Evolutionary conservation across 257 asterid species (phyloP).

Genomic region (Salvia splendens): DNA sequence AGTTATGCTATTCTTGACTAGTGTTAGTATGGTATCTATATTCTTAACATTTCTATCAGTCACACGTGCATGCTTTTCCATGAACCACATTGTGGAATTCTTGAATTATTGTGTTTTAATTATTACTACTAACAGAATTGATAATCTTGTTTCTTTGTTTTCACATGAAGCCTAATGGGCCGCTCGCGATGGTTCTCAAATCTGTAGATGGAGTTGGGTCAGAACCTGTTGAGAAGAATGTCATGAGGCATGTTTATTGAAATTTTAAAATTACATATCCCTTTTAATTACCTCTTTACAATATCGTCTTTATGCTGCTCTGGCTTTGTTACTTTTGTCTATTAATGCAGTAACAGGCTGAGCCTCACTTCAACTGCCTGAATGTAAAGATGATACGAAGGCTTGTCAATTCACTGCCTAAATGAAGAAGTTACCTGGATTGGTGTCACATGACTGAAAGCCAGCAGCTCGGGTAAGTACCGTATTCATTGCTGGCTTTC

Average conservation of each 20-base stretch:
- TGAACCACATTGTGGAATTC: neutral
- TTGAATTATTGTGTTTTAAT: neutral
- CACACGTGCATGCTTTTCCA: neutral
- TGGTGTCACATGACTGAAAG: constrained; percentile 33
- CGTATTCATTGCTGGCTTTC: constrained; percentile 53
- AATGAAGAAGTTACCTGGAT: constrained; percentile 18
- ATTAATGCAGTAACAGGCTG: no score
- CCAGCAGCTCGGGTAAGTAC: constrained; percentile 56
- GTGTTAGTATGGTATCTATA: no score
- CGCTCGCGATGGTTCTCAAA: no score
- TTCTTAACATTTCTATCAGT: neutral
- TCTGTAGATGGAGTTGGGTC: no score
- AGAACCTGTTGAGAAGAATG: no score
- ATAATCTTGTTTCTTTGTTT: constrained; percentile 35
- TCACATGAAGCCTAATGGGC: neutral
- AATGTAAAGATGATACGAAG: constrained; percentile 24
- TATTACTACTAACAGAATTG: neutral
- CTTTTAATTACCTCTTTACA: no score
- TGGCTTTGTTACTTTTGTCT: no score
- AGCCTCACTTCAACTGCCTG: constrained; percentile 35
- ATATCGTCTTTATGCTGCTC: no score
- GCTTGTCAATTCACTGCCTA: constrained; percentile 48
- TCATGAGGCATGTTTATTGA: no score
- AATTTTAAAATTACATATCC: no score
- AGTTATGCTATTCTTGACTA: neutral